These are phyloP conservation scores for Picea sitchensis DNA, from an alignment of 75 land plant species.

Conservation along the genomic window DNA sequence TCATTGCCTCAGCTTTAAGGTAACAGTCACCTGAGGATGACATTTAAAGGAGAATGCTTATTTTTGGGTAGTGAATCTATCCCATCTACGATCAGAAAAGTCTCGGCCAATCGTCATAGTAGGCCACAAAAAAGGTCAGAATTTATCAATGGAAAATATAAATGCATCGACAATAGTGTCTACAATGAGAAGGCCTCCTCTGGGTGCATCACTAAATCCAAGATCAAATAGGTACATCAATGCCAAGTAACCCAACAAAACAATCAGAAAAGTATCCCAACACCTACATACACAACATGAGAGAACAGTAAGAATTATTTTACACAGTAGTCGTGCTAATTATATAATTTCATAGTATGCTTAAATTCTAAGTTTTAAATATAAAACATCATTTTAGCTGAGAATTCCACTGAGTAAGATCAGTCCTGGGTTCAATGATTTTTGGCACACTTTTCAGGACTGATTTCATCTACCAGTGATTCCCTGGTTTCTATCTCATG, in stretches of 20 bases:
- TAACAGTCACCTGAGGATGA: no score
- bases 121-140: constrained; percentile 33
- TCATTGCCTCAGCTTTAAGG: no score
- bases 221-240: constrained; percentile 34
- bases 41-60: no score
- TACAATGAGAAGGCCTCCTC: constrained; percentile 18
- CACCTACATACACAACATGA: constrained; percentile 11
- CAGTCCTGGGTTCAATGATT: not conserved
- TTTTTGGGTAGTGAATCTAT: no score
- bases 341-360: not conserved
- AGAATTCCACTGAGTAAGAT: no score
- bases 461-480: no score
- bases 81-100: no score
- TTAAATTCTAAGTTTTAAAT: not conserved
- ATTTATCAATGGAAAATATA: constrained; percentile 24
- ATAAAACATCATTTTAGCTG: no score
- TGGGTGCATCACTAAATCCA: constrained; percentile 19
- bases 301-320: not conserved
- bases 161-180: constrained; percentile 23
- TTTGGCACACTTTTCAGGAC: not conserved
- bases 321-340: not conserved
- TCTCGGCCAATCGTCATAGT: constrained; percentile 3
- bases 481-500: no score
- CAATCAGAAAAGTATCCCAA: constrained; percentile 25
- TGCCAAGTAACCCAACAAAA: constrained; percentile 33